Percentiles rank a stretch among this genome's conserved stretches.
phyloP scores from a whole-genome alignment of 306 rosid species.

The Abrus precatorius region DNA sequence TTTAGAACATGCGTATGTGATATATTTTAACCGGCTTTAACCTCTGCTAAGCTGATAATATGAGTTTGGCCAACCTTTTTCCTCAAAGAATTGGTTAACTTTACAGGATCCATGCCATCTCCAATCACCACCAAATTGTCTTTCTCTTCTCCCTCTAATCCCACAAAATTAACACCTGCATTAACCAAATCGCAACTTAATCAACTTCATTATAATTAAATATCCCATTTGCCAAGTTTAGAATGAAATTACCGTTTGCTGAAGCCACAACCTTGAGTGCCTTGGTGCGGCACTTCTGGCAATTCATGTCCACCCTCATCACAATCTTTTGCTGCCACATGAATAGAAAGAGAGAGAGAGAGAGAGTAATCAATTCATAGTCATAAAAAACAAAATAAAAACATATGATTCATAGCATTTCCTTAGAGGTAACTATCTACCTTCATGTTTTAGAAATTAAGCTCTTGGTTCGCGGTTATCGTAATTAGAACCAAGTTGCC shows the following conservation, averaged over 20 bases:
- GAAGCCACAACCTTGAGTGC: constrained; percentile 54
- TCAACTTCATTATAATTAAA: neutral
- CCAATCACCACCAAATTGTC: constrained; percentile 62
- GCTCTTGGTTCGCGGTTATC: neutral
- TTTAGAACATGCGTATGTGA: too few relatives aligned
- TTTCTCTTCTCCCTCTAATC: constrained; percentile 53
- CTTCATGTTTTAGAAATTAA: constrained; percentile 40
- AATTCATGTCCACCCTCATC: constrained; percentile 60
- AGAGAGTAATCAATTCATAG: too few relatives aligned
- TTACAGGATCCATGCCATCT: constrained; percentile 51
- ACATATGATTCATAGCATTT: neutral
- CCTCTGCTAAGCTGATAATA: constrained; percentile 39
- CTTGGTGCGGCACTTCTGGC: constrained; percentile 54
- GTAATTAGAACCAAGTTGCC: neutral
- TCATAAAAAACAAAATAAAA: too few relatives aligned
- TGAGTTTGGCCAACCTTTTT: constrained; percentile 58
- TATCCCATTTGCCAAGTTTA: too few relatives aligned
- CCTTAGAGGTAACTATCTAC: constrained; percentile 10
- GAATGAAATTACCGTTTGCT: constrained; percentile 34
- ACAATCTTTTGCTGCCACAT: constrained; percentile 61
- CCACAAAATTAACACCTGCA: constrained; percentile 64
- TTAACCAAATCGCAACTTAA: constrained; percentile 6
- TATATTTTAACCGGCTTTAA: neutral
- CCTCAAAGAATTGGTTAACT: constrained; percentile 51
- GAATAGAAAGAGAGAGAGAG: neutral